A percentile compares a stretch with the other conserved stretches of the same genome.
phyloP scores from a whole-genome alignment of 495 filamentous ascomycete species.

The Hypoxylon cercidicola region DNA sequence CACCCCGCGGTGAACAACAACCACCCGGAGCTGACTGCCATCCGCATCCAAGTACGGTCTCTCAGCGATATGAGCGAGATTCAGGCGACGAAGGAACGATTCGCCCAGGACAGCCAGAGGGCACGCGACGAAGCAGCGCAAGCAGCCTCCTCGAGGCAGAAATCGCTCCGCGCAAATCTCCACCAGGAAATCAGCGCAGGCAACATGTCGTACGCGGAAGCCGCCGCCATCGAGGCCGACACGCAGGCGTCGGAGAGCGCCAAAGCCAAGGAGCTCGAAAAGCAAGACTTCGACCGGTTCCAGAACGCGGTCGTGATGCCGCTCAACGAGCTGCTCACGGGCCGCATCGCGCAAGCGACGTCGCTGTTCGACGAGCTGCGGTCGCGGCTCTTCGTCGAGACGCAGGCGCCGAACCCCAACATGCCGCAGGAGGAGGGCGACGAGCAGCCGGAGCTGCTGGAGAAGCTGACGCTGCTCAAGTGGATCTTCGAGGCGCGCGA shows the following conservation, averaged over 20 bases:
- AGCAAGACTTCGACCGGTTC: slow-evolving; percentile 79
- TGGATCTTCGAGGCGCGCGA: slow-evolving; percentile 98
- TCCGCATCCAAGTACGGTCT: slow-evolving; percentile 76
- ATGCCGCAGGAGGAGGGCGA: slow-evolving; percentile 93
- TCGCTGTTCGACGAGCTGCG: slow-evolving; percentile 76
- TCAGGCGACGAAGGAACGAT: slow-evolving; percentile 72
- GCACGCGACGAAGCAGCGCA: slow-evolving; percentile 56
- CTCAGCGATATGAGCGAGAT: slow-evolving; percentile 81
- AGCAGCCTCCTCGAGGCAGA: slow-evolving; percentile 54
- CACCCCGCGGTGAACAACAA: slow-evolving; percentile 96
- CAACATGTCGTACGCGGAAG: slow-evolving; percentile 80
- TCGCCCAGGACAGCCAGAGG: slow-evolving; percentile 55
- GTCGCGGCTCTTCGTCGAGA: slow-evolving; percentile 76
- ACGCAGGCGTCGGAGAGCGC: slow-evolving; percentile 71
- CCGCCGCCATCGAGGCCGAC: slow-evolving; percentile 76
- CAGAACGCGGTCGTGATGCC: slow-evolving; percentile 80
- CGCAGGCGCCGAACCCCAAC: slow-evolving; percentile 76
- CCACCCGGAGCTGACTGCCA: slow-evolving; percentile 85
- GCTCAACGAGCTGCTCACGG: slow-evolving; percentile 75
- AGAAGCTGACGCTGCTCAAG: slow-evolving; percentile 93
- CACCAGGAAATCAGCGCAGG: slow-evolving; percentile 78
- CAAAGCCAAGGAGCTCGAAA: slow-evolving; percentile 68
- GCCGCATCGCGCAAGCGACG: slow-evolving; percentile 70
- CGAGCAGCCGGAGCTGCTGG: slow-evolving; percentile 91
- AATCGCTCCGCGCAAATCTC: slow-evolving; percentile 67